Evolutionary conservation across 768 basidiomycete genomes (phyloP), one percentile per base, ranked within the genome.

Genomic region (Neoboletus magnificus): DNA sequence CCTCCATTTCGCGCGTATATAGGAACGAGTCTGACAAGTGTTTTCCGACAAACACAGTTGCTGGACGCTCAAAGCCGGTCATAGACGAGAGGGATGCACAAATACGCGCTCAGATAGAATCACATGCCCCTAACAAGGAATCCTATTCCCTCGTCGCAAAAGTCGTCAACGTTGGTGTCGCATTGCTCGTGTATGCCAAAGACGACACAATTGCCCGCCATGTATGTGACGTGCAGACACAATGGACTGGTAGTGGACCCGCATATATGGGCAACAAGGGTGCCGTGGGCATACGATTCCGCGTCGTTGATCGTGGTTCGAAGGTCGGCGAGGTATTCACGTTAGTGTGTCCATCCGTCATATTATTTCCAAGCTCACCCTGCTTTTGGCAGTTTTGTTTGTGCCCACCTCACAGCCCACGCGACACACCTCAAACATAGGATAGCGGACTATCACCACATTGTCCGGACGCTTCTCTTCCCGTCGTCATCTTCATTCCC

Each of bases 251-350:
- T 8, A 83, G 76, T 56, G 87, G 87, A 6, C 85, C 83, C 33
- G 80, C 70, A 16, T 85, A 82, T 61, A 90, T 97, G 90, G 92
- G 91, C 7, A 97, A 99, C 75, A 98, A 98, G 72, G 93, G 93
- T 27, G 95, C 92, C 1, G 93, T 97, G 3, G 94, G 89, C 15
- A 78, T 93, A 40, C 80, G 95, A 39, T 87, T 98, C 70, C 83
- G 87, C 47, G 77, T 94, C 22, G 71, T 77, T n/a, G 77, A 75
- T 10, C 70, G 74, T 30, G 82, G 83, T 30, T 81, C 79, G 9
- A 72, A 75, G 44, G 69, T 73, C 4, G 91, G 89, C 55, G 93
- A 96, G 69, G 81, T 80, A 10, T 91, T 84, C 75, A 95, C 93
- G 93, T 95, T 74, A 68, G 89, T 80, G 46, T 53, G 22, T 51